Conservation (phyloP, 2,329 filamentous ascomycete genomes). For the Aureobasidium sp. region DNA sequence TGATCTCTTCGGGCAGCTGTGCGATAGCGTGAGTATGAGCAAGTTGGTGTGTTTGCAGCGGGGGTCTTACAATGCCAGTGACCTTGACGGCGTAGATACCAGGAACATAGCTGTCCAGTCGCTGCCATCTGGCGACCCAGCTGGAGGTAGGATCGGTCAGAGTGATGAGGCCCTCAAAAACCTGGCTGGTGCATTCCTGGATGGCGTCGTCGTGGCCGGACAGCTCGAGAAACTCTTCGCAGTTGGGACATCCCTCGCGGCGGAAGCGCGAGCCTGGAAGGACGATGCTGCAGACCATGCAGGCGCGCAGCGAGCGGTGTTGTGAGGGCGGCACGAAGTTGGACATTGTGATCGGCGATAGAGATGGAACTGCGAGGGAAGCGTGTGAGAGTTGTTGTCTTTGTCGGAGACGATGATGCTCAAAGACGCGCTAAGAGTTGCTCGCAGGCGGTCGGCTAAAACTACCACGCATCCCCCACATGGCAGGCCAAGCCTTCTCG, state of each 20-base stretch:
- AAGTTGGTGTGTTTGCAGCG: background rate
- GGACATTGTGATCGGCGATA: constrained; percentile 31
- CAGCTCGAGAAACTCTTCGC: constrained; percentile 84
- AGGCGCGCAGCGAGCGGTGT: constrained; percentile 83
- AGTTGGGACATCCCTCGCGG: constrained; percentile 88
- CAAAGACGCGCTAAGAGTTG: background rate
- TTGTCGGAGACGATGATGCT: background rate
- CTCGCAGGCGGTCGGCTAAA: background rate
- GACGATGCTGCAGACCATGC: constrained; percentile 97
- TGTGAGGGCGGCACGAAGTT: constrained; percentile 68
- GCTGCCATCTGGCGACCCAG: constrained; percentile 97
- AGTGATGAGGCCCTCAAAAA: constrained; percentile 88
- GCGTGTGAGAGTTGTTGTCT: background rate
- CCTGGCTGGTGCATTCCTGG: constrained; percentile 87
- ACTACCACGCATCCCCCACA: background rate
- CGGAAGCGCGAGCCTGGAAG: constrained; percentile 77
- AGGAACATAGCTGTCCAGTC: constrained; percentile 77
- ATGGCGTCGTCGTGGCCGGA: constrained; percentile 69
- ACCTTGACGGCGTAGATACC: constrained; percentile 96
- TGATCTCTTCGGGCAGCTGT: constrained; percentile 51
- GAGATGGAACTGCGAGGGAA: background rate
- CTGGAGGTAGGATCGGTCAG: constrained; percentile 74
- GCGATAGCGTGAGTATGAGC: constrained; percentile 15
- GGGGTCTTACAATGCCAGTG: constrained; percentile 58
- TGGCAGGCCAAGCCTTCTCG: constrained; percentile 2